phyloP scores from a whole-genome alignment of 2,329 filamentous ascomycete species.

The Ramularia endophylla region DNA sequence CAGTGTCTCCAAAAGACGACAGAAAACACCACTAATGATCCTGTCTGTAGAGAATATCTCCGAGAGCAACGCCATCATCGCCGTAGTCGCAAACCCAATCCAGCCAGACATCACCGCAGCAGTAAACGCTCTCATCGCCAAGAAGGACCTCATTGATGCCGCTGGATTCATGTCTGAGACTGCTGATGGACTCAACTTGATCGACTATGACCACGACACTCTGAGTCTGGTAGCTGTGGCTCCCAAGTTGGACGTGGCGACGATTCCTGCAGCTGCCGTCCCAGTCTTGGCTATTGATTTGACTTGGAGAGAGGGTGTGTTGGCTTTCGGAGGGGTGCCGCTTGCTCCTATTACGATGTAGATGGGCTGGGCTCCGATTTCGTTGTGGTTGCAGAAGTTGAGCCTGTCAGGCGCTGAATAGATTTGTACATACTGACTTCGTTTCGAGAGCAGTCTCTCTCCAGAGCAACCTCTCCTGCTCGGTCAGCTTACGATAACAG shows the following conservation, averaged over 20 bases:
- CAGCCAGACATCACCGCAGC: conserved; percentile 18
- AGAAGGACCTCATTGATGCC: conserved; percentile 16
- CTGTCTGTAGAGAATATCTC: conserved; percentile 12
- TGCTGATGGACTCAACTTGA: conserved; percentile 15
- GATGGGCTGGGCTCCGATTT: too few species aligned
- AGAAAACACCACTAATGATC: neutral
- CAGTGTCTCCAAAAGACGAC: neutral
- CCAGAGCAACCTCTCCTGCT: too few species aligned
- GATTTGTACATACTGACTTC: too few species aligned
- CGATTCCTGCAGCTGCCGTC: conserved; percentile 13
- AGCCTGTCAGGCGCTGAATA: too few species aligned
- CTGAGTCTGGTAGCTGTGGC: conserved; percentile 17
- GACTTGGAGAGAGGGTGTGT: conserved; percentile 17
- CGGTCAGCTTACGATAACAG: too few species aligned
- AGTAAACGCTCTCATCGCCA: conserved; percentile 18
- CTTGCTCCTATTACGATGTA: conserved; percentile 8
- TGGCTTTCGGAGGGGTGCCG: conserved; percentile 17
- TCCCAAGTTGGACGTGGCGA: conserved; percentile 15
- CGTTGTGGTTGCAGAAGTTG: too few species aligned
- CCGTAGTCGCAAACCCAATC: conserved; percentile 18
- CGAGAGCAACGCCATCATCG: conserved; percentile 18
- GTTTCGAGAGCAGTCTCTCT: too few species aligned
- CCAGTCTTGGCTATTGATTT: conserved; percentile 18
- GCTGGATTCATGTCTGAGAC: conserved; percentile 18
- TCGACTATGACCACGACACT: conserved; percentile 20